Evolutionary conservation across 805 yeast species (phyloP), one percentile per base, ranked within the genome.

Genomic region (Torulaspora quercuum): DNA sequence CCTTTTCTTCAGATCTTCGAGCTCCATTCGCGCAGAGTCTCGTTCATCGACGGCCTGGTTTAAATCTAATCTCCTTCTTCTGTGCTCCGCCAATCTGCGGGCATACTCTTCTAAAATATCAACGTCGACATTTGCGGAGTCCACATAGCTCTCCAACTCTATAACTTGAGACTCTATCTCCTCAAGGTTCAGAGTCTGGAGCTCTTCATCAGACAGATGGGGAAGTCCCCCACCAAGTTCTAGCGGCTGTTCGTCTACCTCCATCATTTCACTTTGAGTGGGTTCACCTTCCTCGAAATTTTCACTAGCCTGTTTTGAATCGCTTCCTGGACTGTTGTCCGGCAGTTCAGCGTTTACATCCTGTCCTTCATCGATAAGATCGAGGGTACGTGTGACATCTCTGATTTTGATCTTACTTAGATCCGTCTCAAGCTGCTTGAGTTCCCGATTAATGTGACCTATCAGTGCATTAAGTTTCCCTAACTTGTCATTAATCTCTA

Each of bases 101-200:
- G 83, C 82, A 57, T 88, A 92, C 45, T 88, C 95, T 39, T 75
- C 76, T 30, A 90, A 65, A 3, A 85, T 75, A 38, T 82, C 89
- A 39, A 82, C 68, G 55, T 90, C 90, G 3, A 80, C 80, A 39
- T 70, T 72, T 6, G 78, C 73, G 10, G 69, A 68, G 4, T 72
- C 72, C 50, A 84, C 64, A 43, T 72, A 72, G 3, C 64, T 67
- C 46, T 82, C 80, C 11, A 86, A 55, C 21, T 63, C 67, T 4
- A 65, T 73, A 26, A 85, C 72, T 30, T 77, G 79, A 0, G 54
- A 55, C 33, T 73, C 72, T 17, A 84, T 55, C 4, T 52, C 53
- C 4, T 71, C 76, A 16, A 72, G 46, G 51, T 83, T 70, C 13
- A 79, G 43, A 0, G 57, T 55, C 1, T 59, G 55, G 3, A 84